Conservation (phyloP, 768 basidiomycete species). For the button mushroom (Agaricus bisporus) region DNA sequence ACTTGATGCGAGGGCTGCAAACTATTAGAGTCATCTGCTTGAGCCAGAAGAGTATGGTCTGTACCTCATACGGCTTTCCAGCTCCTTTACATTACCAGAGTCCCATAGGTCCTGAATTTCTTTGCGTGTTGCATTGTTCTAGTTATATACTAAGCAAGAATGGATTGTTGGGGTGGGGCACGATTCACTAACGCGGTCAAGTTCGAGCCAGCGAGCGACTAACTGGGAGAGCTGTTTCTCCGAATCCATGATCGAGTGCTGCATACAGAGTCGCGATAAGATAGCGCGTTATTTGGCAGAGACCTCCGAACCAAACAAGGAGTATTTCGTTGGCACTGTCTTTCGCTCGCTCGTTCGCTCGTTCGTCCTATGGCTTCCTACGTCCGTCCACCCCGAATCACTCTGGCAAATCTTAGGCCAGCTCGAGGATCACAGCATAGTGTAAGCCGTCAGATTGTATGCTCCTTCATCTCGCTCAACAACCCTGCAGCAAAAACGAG, state of each 20-base stretch:
- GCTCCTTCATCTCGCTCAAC: not conserved
- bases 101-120: slow-evolving; percentile 45
- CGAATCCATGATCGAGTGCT: not conserved
- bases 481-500: slow-evolving; percentile 74
- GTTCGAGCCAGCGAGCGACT: slow-evolving; percentile 1
- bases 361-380: slow-evolving; percentile 28
- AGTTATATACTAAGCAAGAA: not conserved
- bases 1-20: slow-evolving; percentile 65
- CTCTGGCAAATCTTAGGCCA: slow-evolving; percentile 72
- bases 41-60: not conserved
- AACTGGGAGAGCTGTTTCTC: not conserved
- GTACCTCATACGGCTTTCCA: slow-evolving; percentile 55
- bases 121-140: slow-evolving; percentile 45
- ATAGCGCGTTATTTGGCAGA: slow-evolving; percentile 9
- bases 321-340: not conserved
- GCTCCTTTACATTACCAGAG: slow-evolving; percentile 34
- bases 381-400: slow-evolving; percentile 34
- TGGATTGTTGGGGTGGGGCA: not conserved
- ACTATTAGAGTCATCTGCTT: not conserved
- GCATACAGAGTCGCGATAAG: not conserved
- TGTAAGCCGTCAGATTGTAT: slow-evolving; percentile 27
- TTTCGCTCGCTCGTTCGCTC: not conserved
- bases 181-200: slow-evolving; percentile 5
- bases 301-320: slow-evolving; percentile 10
- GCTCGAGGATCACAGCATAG: slow-evolving; percentile 63